Conservation (phyloP, 1,284 basidiomycete species). For the Phellinidium pouzarii region DNA sequence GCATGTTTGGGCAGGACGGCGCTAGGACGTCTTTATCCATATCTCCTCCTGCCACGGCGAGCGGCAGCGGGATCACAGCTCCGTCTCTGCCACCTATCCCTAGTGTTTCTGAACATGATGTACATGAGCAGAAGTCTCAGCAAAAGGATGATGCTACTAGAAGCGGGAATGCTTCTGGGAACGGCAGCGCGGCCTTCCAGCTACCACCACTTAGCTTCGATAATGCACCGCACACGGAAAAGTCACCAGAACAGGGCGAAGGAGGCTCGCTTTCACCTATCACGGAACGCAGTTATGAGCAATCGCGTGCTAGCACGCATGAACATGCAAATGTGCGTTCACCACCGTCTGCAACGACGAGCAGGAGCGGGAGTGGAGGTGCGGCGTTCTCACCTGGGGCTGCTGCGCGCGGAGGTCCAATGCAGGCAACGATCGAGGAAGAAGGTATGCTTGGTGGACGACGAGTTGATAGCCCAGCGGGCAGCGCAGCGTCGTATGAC, state of each 20-base stretch:
- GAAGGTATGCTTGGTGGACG: slow-evolving; percentile 1
- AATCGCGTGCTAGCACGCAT: slow-evolving; percentile 11
- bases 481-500: background rate
- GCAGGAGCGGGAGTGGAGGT: background rate
- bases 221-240: slow-evolving; percentile 23
- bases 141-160: background rate
- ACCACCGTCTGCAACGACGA: too few species aligned
- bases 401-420: background rate
- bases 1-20: slow-evolving; percentile 43
- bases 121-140: slow-evolving; percentile 5
- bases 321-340: slow-evolving; percentile 3
- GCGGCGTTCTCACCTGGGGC: background rate
- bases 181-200: slow-evolving; percentile 21
- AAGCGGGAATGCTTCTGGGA: background rate
- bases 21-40: slow-evolving; percentile 10
- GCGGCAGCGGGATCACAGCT: background rate
- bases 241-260: slow-evolving; percentile 23
- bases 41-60: background rate
- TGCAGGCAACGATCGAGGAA: slow-evolving; percentile 10
- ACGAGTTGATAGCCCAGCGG: slow-evolving; percentile 7
- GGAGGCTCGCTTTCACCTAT: slow-evolving; percentile 22
- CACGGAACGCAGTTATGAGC: slow-evolving; percentile 16
- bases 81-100: slow-evolving; percentile 16
- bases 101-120: slow-evolving; percentile 16
- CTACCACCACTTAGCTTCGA: slow-evolving; percentile 32